Percentiles rank a stretch among this genome's conserved stretches.
phyloP scores from a whole-genome alignment of 768 basidiomycete species.

The Suillus ampliporus region DNA sequence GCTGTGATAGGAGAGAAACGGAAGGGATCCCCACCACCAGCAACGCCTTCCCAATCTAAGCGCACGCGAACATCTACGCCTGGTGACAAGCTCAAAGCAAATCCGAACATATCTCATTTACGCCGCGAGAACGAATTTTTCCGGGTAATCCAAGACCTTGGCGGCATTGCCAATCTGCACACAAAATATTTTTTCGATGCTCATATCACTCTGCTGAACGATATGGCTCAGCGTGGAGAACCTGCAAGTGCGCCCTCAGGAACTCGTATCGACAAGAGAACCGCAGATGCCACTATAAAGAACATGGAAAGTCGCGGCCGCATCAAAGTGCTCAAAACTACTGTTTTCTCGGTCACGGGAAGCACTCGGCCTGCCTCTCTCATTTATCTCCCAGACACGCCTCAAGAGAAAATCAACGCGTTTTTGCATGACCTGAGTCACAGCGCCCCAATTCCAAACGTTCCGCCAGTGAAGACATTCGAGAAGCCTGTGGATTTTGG shows the following conservation, averaged over 20 bases:
- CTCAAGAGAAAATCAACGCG: slow-evolving; percentile 55
- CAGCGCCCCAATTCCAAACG: slow-evolving; percentile 32
- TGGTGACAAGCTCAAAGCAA: slow-evolving; percentile 32
- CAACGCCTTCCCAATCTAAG: slow-evolving; percentile 26
- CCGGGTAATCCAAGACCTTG: slow-evolving; percentile 64
- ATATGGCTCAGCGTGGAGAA: slow-evolving; percentile 63
- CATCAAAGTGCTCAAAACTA: slow-evolving; percentile 73
- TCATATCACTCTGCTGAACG: slow-evolving; percentile 66
- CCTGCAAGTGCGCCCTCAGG: slow-evolving; percentile 72
- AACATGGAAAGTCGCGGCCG: slow-evolving; percentile 68
- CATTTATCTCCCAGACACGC: slow-evolving; percentile 65
- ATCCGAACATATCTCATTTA: slow-evolving; percentile 75
- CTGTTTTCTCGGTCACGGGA: slow-evolving; percentile 63
- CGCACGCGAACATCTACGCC: slow-evolving; percentile 17
- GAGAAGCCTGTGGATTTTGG: slow-evolving; percentile 63
- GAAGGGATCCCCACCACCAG: slow-evolving; percentile 11
- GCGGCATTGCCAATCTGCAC: slow-evolving; percentile 70
- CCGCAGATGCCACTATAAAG: slow-evolving; percentile 62
- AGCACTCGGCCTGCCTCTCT: slow-evolving; percentile 63
- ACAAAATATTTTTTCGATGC: slow-evolving; percentile 73
- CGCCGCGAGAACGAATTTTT: slow-evolving; percentile 83
- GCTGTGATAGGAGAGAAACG: slow-evolving; percentile 19
- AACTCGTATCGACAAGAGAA: slow-evolving; percentile 75
- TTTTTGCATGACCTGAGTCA: slow-evolving; percentile 65
- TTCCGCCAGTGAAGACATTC: slow-evolving; percentile 52